Percentiles rank a stretch among this genome's conserved stretches.
phyloP scores from a whole-genome alignment of 2,329 filamentous ascomycete genomes.

The Moelleriella libera region DNA sequence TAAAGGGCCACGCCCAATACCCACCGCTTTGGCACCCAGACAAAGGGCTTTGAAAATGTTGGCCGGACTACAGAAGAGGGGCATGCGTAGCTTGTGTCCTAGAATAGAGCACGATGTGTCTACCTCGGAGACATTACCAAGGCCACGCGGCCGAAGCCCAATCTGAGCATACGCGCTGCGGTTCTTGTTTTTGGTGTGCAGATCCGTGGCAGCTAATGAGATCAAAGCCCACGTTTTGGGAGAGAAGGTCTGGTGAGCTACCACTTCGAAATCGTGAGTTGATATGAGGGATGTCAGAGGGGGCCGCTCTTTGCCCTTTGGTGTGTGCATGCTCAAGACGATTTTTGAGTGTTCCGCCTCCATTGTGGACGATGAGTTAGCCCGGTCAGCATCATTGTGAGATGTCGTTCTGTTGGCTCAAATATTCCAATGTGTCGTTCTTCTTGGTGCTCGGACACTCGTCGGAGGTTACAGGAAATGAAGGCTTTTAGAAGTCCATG shows the following conservation, averaged over 20 bases:
- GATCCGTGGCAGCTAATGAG: conserved; percentile 49
- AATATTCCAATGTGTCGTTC: too few species aligned
- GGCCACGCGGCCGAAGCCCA: conserved; percentile 42
- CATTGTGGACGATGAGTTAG: too few species aligned
- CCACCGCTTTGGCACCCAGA: conserved; percentile 48
- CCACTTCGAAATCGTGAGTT: conserved; percentile 41
- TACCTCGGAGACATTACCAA: conserved; percentile 39
- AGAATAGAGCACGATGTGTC: conserved; percentile 38
- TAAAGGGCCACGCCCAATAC: conserved; percentile 45
- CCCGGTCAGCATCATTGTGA: too few species aligned
- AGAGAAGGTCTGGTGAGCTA: conserved; percentile 37
- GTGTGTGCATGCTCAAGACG: too few species aligned
- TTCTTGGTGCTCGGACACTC: too few species aligned
- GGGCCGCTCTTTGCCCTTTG: conserved; percentile 3
- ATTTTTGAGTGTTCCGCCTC: too few species aligned
- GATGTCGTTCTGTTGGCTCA: too few species aligned
- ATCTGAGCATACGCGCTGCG: conserved; percentile 38
- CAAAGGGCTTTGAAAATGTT: conserved; percentile 55
- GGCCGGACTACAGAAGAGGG: conserved; percentile 36
- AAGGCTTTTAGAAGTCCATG: too few species aligned
- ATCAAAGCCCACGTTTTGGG: conserved; percentile 59
- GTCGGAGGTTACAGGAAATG: too few species aligned
- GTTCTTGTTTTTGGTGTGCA: conserved; percentile 43
- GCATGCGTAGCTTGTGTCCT: conserved; percentile 34
- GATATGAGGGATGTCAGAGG: conserved; percentile 11